Conservation (phyloP, 805 yeast species). For the Yarrowia sp. region DNA sequence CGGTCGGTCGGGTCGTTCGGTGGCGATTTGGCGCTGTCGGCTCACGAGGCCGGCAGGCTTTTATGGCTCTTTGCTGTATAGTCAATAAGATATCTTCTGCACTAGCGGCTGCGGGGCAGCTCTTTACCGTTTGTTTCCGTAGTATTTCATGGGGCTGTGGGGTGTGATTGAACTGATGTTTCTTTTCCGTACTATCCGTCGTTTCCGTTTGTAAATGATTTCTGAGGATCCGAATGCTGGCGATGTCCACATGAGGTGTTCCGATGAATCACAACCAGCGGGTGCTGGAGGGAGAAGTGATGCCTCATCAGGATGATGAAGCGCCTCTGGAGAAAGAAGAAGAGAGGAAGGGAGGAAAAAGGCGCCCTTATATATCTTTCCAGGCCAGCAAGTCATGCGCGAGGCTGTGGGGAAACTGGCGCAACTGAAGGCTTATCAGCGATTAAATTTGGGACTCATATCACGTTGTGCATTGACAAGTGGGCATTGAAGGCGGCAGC, state of each 20-base stretch:
- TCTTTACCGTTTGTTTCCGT: conserved; percentile 26
- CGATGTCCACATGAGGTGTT: conserved; percentile 2
- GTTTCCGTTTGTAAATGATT: conserved; percentile 1
- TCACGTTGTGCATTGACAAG: conserved; percentile 15
- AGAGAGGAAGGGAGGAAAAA: neutral
- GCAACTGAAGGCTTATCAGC: conserved; percentile 25
- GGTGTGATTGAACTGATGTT: neutral
- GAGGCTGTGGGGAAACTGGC: conserved; percentile 20
- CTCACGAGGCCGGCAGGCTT: conserved; percentile 31
- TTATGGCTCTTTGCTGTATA: conserved; percentile 31
- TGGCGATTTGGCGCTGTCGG: conserved; percentile 26
- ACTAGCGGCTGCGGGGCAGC: conserved; percentile 23
- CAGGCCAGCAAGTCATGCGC: conserved; percentile 10
- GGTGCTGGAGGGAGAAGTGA: conserved; percentile 12
- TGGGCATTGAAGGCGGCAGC: conserved; percentile 6
- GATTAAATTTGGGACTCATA: conserved; percentile 3
- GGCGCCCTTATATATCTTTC: conserved; percentile 7
- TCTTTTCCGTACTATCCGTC: neutral
- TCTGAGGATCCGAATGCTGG: neutral
- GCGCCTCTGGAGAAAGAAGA: conserved; percentile 20
- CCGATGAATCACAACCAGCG: conserved; percentile 29
- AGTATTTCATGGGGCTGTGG: conserved; percentile 30
- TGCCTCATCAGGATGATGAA: neutral
- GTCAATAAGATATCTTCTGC: conserved; percentile 31
- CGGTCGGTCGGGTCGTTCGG: conserved; percentile 32